Evolutionary conservation across 225 moss, liverwort and hornwort genomes (phyloP).

Genomic region (Takakia lepidozioides): DNA sequence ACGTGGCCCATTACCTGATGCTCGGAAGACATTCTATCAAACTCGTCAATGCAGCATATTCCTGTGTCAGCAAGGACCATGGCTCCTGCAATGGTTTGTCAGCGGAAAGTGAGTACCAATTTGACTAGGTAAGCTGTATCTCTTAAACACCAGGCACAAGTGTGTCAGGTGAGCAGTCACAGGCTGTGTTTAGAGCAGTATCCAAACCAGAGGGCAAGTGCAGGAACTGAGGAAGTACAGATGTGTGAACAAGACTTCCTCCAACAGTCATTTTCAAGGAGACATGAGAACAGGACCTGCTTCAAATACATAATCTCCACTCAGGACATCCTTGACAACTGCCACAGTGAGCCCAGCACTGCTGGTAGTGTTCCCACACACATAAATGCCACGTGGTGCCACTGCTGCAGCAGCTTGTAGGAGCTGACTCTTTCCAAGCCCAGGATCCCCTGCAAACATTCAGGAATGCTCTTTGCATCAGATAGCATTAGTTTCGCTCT

Average conservation of each 20-base stretch:
- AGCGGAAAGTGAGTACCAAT: too few relatives aligned
- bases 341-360: constrained; percentile 96
- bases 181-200: too few relatives aligned
- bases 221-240: too few relatives aligned
- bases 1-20: too few relatives aligned
- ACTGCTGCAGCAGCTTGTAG: constrained; percentile 85
- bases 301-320: constrained; percentile 98
- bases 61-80: constrained; percentile 98
- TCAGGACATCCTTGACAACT: constrained; percentile 91
- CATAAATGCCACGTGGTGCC: constrained; percentile 88
- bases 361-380: constrained; percentile 92
- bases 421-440: constrained; percentile 93
- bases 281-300: too few relatives aligned
- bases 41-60: constrained; percentile 96
- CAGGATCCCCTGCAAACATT: constrained; percentile 84
- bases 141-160: too few relatives aligned
- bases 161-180: too few relatives aligned
- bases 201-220: too few relatives aligned
- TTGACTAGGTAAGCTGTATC: too few relatives aligned
- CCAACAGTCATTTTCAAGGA: too few relatives aligned
- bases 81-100: constrained; percentile 58
- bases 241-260: background rate
- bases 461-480: constrained; percentile 1
- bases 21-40: constrained; percentile 91
- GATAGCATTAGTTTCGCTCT: too few relatives aligned